Conservation (phyloP, 139 green algal genomes). For the Marvania coccoides region DNA sequence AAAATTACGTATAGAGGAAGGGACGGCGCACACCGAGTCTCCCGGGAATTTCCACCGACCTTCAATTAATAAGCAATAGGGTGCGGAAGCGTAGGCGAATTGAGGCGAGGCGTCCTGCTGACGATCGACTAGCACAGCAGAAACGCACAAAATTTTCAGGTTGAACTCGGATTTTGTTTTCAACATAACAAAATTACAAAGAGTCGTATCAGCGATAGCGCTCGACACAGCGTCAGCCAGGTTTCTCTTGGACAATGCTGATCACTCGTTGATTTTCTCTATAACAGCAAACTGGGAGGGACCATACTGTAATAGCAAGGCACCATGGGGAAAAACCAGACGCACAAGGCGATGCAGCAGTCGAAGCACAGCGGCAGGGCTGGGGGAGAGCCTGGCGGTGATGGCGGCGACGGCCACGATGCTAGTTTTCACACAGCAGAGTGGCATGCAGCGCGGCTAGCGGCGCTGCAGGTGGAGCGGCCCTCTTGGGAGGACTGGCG, state of each 20-base stretch:
- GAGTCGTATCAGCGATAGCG: too few species aligned
- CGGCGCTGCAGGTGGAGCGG: slow-evolving; percentile 28
- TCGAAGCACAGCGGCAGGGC: slow-evolving; percentile 10
- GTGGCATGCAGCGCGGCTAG: slow-evolving; percentile 49
- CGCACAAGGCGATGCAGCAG: slow-evolving; percentile 34
- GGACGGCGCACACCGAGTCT: too few species aligned
- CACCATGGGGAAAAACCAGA: slow-evolving; percentile 47
- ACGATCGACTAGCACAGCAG: too few species aligned
- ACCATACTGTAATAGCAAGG: background rate
- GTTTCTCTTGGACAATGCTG: too few species aligned
- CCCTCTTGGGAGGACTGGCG: slow-evolving; percentile 28
- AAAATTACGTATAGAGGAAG: background rate
- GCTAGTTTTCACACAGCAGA: slow-evolving; percentile 48
- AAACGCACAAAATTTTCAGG: too few species aligned
- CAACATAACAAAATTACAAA: too few species aligned
- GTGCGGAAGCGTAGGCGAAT: too few species aligned
- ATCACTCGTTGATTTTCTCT: background rate
- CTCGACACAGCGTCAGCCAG: too few species aligned
- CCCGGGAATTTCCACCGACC: too few species aligned
- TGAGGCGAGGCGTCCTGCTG: too few species aligned
- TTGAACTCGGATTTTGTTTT: too few species aligned
- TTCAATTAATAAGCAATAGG: too few species aligned
- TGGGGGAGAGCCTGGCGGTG: background rate
- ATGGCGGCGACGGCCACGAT: slow-evolving; percentile 18
- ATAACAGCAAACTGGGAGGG: background rate